Evolutionary conservation across 129 eudicot species (phyloP).

Genomic region (Escallonia rubra): DNA sequence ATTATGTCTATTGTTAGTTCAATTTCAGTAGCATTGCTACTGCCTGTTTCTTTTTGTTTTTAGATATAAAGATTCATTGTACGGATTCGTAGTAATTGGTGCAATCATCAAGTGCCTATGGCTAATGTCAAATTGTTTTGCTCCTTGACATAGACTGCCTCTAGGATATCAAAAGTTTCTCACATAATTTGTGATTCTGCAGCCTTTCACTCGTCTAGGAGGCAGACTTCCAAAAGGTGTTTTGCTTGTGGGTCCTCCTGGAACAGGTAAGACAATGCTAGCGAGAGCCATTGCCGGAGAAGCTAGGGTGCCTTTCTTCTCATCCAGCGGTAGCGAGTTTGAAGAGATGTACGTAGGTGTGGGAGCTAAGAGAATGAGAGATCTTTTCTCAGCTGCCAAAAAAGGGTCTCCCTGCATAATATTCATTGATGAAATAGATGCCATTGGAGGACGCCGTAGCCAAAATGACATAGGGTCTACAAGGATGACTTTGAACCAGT

Average conservation of each 20-base stretch:
- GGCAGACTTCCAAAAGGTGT: conserved; percentile 91
- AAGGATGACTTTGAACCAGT: conserved; percentile 78
- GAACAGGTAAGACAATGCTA: conserved; percentile 91
- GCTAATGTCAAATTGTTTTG: no score
- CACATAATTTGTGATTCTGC: background rate
- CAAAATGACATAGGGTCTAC: conserved; percentile 81
- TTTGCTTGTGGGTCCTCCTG: conserved; percentile 91
- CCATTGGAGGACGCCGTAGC: conserved; percentile 89
- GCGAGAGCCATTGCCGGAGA: conserved; percentile 93
- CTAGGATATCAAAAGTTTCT: no score
- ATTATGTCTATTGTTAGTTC: no score
- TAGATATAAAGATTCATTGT: no score
- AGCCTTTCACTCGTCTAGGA: conserved; percentile 89
- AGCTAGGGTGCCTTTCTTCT: conserved; percentile 84
- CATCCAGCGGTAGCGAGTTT: conserved; percentile 81
- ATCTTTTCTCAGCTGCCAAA: conserved; percentile 78
- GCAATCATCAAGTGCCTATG: no score
- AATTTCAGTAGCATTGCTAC: no score
- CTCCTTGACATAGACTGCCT: no score
- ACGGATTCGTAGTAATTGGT: no score
- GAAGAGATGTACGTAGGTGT: conserved; percentile 94
- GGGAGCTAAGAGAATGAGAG: conserved; percentile 80
- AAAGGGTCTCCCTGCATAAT: conserved; percentile 79
- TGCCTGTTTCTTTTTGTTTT: no score
- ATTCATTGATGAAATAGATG: conserved; percentile 84